These are phyloP conservation scores for Abrus precatorius DNA, from an alignment of 306 rosid genomes.

Conservation along the genomic window DNA sequence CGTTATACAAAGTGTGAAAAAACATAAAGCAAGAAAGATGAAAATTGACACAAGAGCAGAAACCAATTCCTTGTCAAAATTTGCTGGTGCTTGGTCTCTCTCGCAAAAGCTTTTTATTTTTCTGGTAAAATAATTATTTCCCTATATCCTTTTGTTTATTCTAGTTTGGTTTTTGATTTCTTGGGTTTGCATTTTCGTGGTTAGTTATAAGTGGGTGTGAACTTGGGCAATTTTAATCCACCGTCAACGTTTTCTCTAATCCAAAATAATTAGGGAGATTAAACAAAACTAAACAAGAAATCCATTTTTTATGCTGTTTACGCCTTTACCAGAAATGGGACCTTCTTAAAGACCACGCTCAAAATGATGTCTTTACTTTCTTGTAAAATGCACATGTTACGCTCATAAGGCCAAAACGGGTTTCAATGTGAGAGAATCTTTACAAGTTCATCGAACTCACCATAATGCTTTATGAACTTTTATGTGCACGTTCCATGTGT, in stretches of 20 bases:
- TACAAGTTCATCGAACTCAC: constrained; percentile 33
- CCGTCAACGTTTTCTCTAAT: constrained; percentile 33
- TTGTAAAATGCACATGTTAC: constrained; percentile 32
- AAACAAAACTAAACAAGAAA: constrained; percentile 10
- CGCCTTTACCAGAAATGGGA: constrained; percentile 35
- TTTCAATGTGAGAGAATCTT: background rate
- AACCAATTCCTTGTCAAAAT: constrained; percentile 56
- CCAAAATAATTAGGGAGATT: constrained; percentile 37
- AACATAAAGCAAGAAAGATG: constrained; percentile 24
- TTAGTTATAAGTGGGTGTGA: constrained; percentile 70
- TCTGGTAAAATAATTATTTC: constrained; percentile 23
- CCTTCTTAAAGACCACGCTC: constrained; percentile 44
- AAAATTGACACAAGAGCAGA: constrained; percentile 48
- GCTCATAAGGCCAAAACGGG: constrained; percentile 30
- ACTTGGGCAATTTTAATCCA: constrained; percentile 36
- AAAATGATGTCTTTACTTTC: constrained; percentile 30
- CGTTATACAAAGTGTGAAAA: constrained; percentile 22
- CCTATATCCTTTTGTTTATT: background rate
- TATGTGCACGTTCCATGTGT: constrained; percentile 17
- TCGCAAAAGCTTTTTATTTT: constrained; percentile 30
- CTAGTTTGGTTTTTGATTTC: constrained; percentile 44
- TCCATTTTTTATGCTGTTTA: background rate
- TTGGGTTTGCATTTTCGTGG: constrained; percentile 61
- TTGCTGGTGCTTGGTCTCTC: constrained; percentile 45
- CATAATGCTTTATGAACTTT: constrained; percentile 41